Evolutionary conservation across 306 rosid genomes (phyloP), one percentile per base, ranked within the genome.

Genomic region (Abrus pulchellus): DNA sequence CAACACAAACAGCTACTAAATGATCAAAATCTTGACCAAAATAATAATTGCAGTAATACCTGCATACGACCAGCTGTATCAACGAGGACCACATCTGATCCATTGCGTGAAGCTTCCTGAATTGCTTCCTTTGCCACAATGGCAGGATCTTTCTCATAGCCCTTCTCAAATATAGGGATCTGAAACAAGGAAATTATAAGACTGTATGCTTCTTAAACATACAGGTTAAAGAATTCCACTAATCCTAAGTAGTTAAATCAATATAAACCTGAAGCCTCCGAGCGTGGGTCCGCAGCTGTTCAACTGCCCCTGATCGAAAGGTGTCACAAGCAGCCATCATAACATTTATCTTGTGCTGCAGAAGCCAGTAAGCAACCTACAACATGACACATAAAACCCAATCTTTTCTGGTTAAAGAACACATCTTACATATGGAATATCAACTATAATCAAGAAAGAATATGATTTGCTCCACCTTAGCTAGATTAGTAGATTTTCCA

Each of bases 291-390:
- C 98, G 90, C 74, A 93, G 89, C 92, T 93, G 98, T 77, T 93
- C 98, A 71, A 93, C 98, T 57, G 98, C 98, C 56, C 98, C 98
- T 36, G 98, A 93, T 83, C 98, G 87, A 82, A 93, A 93, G 68
- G 98, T 93, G 78, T 93, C 98, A 83, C 98, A 93, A 66, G 98
- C 98, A 64, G 98, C 98, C 98, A 93, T 91, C 98, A 87, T 93
- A 49, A 93, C 98, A 78, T 85, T 90, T 81, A 89, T 82, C 0
- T 90, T 77, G 80, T 93, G 98, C 89, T 93, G 98, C 78, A 52
- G 88, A 72, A 93, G 97, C 98, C 98, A 93, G 82, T 93, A 93
- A 52, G 98, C 98, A 89, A 93, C 97, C 98, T 93, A 86, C 72
- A 76, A 14, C 52, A 68, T 38, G 33, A 64, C 75, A 77, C 43